Evolutionary conservation across 176 grass and related monocot species (phyloP).

Genomic region (Oryza glumipatula): DNA sequence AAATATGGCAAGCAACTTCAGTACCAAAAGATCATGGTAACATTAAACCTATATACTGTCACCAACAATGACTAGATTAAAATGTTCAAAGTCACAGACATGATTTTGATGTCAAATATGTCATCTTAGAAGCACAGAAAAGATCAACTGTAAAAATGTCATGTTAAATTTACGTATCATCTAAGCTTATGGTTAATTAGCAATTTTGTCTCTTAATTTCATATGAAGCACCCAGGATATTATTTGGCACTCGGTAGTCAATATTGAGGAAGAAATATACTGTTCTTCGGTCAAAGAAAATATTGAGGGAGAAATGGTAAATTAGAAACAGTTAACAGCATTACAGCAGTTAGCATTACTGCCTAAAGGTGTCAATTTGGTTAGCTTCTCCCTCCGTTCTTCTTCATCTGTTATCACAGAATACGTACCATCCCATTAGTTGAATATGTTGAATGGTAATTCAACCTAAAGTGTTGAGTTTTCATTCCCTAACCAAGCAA

Average conservation of each 20-base stretch:
- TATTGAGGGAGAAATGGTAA: too few species aligned
- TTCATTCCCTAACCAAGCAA: slow-evolving; percentile 1
- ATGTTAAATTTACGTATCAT: slow-evolving; percentile 2
- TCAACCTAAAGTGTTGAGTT: slow-evolving; percentile 12
- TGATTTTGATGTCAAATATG: slow-evolving; percentile 7
- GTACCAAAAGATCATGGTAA: slow-evolving; percentile 20
- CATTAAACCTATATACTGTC: slow-evolving; percentile 1
- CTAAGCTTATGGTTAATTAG: background rate
- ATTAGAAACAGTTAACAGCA: background rate
- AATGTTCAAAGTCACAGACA: background rate
- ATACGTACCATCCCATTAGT: background rate
- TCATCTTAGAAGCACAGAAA: slow-evolving; percentile 1
- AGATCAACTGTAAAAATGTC: slow-evolving; percentile 16
- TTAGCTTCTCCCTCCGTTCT: background rate
- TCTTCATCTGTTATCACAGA: background rate
- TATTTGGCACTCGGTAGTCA: slow-evolving; percentile 14
- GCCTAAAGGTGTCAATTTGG: background rate
- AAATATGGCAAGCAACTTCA: background rate
- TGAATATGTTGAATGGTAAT: slow-evolving; percentile 10
- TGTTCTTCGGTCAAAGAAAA: too few species aligned
- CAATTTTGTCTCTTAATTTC: background rate
- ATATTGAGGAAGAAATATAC: background rate
- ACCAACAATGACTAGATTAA: slow-evolving; percentile 22
- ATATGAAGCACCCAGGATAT: background rate
- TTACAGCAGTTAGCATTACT: background rate